Evolutionary conservation across 2,329 filamentous ascomycete species (phyloP), one percentile per base, ranked within the genome.

Genomic region (Lachnellula subtilissima): DNA sequence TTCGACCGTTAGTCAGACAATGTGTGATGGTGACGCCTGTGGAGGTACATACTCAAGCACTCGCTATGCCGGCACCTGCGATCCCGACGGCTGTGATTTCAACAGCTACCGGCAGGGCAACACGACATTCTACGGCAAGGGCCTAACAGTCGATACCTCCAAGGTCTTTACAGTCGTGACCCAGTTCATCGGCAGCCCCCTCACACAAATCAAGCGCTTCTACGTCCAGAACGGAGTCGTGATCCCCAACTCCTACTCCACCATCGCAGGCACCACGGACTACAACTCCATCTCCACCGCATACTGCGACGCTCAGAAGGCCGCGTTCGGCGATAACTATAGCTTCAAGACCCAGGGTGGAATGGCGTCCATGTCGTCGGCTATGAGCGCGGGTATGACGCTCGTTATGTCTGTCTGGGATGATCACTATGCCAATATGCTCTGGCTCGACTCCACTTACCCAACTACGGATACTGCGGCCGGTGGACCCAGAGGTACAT

Each of bases 381-480:
- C 81, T 23, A 71, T 87, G 42, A 68, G 70, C 5, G 64, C 76
- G 35, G 83, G 83, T 37, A 85, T 86, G 81, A 84, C 86, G 39
- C 76, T 88, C 14, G 83, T 86, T 62, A 77, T 88, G 76, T 78
- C 75, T 23, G 72, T 85, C 57, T 82, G 78, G 78, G 70, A 74
- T 57, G 74, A 76, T 60, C 80, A 88, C 72, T 72, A 80, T 57
- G 74, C 81, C 66, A 79, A 86, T 73, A 89, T 90, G 86, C 79
- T 87, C 66, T 90, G 87, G 87, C 80, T 91, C 65, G 87, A 90
- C 75, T 82, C 80, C 58, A 80, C 75, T 69, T 87, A 81, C 75
- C 85, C 86, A 49, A 74, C 75, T 58, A 68, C 72, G 59, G 65
- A 73, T 32, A 75, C 74, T 52, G 61, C 58, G 2, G 75, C 74